phyloP scores from a whole-genome alignment of 768 basidiomycete genomes.

The Tubosaeta brunneosetosa region DNA sequence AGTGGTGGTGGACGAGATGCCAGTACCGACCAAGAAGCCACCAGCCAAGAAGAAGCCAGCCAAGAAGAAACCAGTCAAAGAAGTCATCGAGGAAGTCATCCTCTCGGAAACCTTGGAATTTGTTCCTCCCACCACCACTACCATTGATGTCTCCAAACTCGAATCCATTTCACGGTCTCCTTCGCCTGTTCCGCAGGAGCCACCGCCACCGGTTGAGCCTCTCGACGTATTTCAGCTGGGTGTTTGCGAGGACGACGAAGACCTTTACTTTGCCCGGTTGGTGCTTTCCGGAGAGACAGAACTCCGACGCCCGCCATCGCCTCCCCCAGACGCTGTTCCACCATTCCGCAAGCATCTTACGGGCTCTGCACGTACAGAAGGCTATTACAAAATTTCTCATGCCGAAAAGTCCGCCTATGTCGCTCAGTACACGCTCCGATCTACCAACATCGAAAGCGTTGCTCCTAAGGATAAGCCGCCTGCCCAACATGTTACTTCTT shows the following conservation, averaged over 20 bases:
- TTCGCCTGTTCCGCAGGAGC: slow-evolving; percentile 41
- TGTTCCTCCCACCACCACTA: slow-evolving; percentile 45
- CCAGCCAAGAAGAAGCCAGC: slow-evolving; percentile 32
- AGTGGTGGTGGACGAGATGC: slow-evolving; percentile 32
- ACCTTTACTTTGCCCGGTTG: slow-evolving; percentile 68
- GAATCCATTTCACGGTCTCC: slow-evolving; percentile 49
- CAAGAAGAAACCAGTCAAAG: slow-evolving; percentile 34
- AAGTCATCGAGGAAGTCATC: slow-evolving; percentile 46
- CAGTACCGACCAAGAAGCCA: slow-evolving; percentile 16
- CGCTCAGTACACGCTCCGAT: slow-evolving; percentile 75
- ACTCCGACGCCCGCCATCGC: slow-evolving; percentile 24
- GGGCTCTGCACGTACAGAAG: slow-evolving; percentile 89
- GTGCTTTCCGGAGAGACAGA: slow-evolving; percentile 25
- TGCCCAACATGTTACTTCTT: slow-evolving; percentile 60
- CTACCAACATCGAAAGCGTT: slow-evolving; percentile 41
- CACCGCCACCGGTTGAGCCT: slow-evolving; percentile 42
- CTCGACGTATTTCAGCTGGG: slow-evolving; percentile 53
- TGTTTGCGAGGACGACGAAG: slow-evolving; percentile 83
- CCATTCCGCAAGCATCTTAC: slow-evolving; percentile 74
- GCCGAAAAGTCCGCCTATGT: slow-evolving; percentile 90
- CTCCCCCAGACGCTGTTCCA: slow-evolving; percentile 39
- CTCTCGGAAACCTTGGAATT: slow-evolving; percentile 47
- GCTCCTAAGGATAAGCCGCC: slow-evolving; percentile 40
- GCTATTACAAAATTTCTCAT: slow-evolving; percentile 92
- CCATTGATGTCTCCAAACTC: slow-evolving; percentile 43